Conservation (phyloP, 345 rosid species). For the Syzygium oleosum region DNA sequence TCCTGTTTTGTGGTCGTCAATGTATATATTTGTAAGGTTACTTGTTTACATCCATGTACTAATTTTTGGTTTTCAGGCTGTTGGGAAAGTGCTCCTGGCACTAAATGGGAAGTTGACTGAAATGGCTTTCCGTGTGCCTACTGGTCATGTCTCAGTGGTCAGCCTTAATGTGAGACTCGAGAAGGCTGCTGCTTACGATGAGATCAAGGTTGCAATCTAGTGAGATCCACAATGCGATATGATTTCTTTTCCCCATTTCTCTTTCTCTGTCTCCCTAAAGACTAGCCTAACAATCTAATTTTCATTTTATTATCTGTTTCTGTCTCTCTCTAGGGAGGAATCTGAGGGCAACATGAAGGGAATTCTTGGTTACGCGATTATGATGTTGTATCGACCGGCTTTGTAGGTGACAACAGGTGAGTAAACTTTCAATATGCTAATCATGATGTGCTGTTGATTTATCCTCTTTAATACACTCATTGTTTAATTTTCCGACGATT, state of each 20-base stretch:
- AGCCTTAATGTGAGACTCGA: constrained; percentile 62
- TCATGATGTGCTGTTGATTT: neutral
- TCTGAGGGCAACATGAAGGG: constrained; percentile 43
- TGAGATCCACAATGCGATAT: constrained; percentile 1
- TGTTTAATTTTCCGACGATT: neutral
- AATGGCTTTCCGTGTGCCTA: constrained; percentile 71
- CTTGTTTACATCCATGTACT: neutral
- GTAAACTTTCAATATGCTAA: neutral
- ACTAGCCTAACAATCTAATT: neutral
- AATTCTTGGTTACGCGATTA: too few relatives aligned
- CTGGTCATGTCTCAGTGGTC: constrained; percentile 65
- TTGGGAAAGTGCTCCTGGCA: constrained; percentile 53
- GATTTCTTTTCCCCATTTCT: neutral
- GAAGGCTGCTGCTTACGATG: constrained; percentile 47
- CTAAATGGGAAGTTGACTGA: constrained; percentile 61
- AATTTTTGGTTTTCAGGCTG: constrained; percentile 30
- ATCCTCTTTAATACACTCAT: neutral
- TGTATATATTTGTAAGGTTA: neutral
- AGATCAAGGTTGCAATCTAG: constrained; percentile 53
- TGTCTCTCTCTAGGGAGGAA: constrained; percentile 26
- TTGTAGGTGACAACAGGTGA: constrained; percentile 56
- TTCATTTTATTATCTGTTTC: neutral
- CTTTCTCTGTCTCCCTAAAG: neutral
- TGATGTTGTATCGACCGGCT: constrained; percentile 57
- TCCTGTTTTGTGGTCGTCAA: neutral